Evolutionary conservation across 139 green algal genomes (phyloP).

Genomic region (Picochlorum sp.): DNA sequence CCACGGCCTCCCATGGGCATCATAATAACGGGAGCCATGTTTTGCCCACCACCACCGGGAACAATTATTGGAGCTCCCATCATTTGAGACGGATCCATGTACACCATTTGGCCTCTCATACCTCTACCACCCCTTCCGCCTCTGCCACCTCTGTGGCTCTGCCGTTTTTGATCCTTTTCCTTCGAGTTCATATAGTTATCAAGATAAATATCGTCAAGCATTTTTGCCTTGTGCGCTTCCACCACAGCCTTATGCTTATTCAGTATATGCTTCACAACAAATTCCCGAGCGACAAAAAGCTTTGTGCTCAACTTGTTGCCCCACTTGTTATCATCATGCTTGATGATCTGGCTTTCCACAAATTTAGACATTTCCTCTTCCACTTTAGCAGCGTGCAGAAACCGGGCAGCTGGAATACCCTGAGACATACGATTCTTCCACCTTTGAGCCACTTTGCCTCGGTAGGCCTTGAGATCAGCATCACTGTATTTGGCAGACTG

Average conservation of each 20-base stretch:
- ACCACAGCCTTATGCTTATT: constrained; percentile 69
- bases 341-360: constrained; percentile 58
- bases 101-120: constrained; percentile 31
- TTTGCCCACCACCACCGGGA: neutral
- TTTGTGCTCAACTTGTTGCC: constrained; percentile 61
- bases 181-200: constrained; percentile 19
- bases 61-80: constrained; percentile 55
- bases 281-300: constrained; percentile 75
- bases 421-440: neutral
- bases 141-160: neutral
- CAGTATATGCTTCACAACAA: constrained; percentile 84
- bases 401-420: constrained; percentile 43
- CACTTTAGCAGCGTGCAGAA: constrained; percentile 39
- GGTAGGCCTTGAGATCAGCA: neutral
- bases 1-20: constrained; percentile 1
- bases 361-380: constrained; percentile 45
- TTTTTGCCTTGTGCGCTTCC: constrained; percentile 33
- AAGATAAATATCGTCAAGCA: constrained; percentile 24
- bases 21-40: neutral
- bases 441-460: neutral
- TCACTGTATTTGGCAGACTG: constrained; percentile 6
- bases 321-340: constrained; percentile 74
- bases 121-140: neutral
- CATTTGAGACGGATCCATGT: constrained; percentile 70
- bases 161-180: no score